Evolutionary conservation across 2,329 filamentous ascomycete genomes (phyloP), one percentile per base, ranked within the genome.

Genomic region (Aschersonia sp.): DNA sequence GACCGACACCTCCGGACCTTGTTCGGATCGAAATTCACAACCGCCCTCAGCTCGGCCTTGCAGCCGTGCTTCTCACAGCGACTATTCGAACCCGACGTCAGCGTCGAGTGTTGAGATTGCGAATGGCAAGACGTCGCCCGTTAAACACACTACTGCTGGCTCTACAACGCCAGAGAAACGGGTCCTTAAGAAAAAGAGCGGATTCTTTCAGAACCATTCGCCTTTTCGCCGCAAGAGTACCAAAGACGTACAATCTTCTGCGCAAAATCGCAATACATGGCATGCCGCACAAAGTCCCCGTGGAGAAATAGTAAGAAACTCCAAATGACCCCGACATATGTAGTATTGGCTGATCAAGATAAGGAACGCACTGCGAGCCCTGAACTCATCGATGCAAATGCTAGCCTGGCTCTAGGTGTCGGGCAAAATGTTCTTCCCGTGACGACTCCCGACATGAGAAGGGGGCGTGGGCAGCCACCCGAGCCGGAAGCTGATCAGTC

Each of bases 391-490:
- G 92, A 96, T 59, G 89, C 90, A 48, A 83, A 92, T 52, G 88
- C 90, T 40, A 95, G 85, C 61, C 81, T 97, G 57, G 90, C 94
- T 51, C 73, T 98, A 31, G 96, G 96, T 57, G 79, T 98, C 47
- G 92, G 92, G 6, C 87, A 94, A 57, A 98, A 98, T 57, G 87
- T 98, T 9, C 95, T 98, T 58, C 82, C 94, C 49, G 90, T 98
- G 8, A 84, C 85, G 10, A 84, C 84, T 7, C 83, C 87, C 0
- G 85, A 90, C 50, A 75, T 73, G 53, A 73, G 73, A 52, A 58
- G 60, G 22, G 54, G 56, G 32, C 53, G 54, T 22, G 57, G 56
- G 6, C 54, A 55, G 14, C 44, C 50, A 49, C 64, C 60, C 33
- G 63, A 58, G 44, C 60, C 60, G 55, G 71, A 61, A 48, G 61